phyloP scores from a whole-genome alignment of 768 basidiomycete genomes.

The Mycena alexandri region DNA sequence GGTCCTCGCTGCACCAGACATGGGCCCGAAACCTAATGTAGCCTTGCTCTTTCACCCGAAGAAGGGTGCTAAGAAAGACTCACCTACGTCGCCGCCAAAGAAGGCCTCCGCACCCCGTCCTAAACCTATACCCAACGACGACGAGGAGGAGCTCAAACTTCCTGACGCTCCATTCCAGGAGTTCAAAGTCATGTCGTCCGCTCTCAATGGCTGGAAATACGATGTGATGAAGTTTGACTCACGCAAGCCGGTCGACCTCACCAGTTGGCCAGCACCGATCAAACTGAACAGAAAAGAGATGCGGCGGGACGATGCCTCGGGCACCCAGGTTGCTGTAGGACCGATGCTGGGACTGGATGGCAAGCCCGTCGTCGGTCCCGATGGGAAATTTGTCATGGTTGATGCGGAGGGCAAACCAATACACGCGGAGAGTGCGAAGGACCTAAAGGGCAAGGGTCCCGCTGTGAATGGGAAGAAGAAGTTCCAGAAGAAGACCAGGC shows the following conservation, averaged over 20 bases:
- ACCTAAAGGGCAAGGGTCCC: constrained; percentile 58
- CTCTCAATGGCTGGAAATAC: constrained; percentile 90
- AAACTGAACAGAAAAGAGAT: constrained; percentile 91
- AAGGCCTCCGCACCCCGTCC: constrained; percentile 58
- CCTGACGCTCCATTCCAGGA: constrained; percentile 81
- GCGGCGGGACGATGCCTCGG: constrained; percentile 60
- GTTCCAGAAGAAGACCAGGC: constrained; percentile 85
- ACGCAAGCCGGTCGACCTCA: constrained; percentile 77
- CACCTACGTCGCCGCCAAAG: constrained; percentile 49
- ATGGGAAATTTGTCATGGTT: constrained; percentile 85
- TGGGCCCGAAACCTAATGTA: constrained; percentile 59
- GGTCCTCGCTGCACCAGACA: constrained; percentile 39
- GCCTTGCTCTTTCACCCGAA: constrained; percentile 77
- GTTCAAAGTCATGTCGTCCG: constrained; percentile 83
- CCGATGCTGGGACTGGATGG: constrained; percentile 89
- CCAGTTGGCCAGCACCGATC: constrained; percentile 78
- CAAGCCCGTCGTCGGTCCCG: constrained; percentile 83
- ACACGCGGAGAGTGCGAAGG: constrained; percentile 48
- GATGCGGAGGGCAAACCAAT: constrained; percentile 84
- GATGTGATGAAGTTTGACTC: constrained; percentile 94
- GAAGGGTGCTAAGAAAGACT: constrained; percentile 61
- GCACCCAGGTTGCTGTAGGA: constrained; percentile 65
- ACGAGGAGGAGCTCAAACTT: constrained; percentile 65
- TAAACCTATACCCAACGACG: constrained; percentile 53
- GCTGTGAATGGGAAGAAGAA: constrained; percentile 71